These are phyloP conservation scores for Fusarium sp. DNA, from an alignment of 2,329 filamentous ascomycete genomes.

Conservation along the genomic window DNA sequence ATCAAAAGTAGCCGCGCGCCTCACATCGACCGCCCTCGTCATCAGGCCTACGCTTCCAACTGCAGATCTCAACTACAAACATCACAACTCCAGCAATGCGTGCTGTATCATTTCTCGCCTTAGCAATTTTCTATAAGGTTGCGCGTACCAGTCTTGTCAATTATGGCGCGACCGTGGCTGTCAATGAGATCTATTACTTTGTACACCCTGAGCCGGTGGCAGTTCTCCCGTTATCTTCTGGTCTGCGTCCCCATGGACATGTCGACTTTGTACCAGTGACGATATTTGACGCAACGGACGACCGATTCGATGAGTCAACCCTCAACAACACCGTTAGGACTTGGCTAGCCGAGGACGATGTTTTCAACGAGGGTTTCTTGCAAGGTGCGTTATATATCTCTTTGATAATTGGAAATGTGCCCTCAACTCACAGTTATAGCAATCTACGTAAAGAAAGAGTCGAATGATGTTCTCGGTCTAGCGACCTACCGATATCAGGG, in stretches of 20 bases:
- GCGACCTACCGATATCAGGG: background rate
- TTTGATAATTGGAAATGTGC: background rate
- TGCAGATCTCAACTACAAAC: background rate
- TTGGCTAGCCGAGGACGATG: background rate
- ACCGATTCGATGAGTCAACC: background rate
- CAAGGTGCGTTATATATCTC: background rate
- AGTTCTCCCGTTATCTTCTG: background rate
- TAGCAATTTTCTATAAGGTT: too few relatives aligned
- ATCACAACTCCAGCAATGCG: too few relatives aligned
- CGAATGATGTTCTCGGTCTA: background rate
- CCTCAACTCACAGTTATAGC: background rate
- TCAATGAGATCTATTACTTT: background rate
- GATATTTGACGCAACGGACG: background rate
- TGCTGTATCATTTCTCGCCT: fast-evolving
- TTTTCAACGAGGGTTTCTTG: background rate
- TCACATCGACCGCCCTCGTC: fast-evolving
- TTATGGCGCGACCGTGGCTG: background rate
- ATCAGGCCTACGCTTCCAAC: background rate
- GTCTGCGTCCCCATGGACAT: fast-evolving
- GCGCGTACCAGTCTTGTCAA: background rate
- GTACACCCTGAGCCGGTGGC: background rate
- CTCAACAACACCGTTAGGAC: background rate
- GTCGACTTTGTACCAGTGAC: background rate
- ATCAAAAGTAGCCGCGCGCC: background rate
- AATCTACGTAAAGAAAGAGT: background rate